Percentiles rank a stretch among this genome's conserved stretches.
phyloP scores from a whole-genome alignment of 192 early-diverging fungal genomes.

The Polychytrium aggregatum region DNA sequence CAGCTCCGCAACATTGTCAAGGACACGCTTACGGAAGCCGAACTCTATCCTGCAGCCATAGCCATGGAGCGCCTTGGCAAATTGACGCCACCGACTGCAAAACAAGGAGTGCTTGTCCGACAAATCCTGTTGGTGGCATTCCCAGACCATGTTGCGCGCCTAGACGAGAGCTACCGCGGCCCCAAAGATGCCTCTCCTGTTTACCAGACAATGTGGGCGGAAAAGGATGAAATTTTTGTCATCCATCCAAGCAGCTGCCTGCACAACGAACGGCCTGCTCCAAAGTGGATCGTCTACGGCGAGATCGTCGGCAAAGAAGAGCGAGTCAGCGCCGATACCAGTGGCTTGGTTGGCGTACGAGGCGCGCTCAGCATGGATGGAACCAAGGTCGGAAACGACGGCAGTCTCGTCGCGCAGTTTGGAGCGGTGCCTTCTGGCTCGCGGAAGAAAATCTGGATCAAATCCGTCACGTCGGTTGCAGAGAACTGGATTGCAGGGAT shows the following conservation, averaged over 20 bases:
- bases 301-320: conserved; percentile 39
- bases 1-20: conserved; percentile 29
- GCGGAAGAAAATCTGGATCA: conserved; percentile 47
- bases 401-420: not conserved
- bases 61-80: no score
- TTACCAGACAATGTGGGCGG: conserved; percentile 33
- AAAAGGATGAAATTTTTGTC: conserved; percentile 56
- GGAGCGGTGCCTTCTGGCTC: no score
- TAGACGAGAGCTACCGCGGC: conserved; percentile 22
- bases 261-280: conserved; percentile 25
- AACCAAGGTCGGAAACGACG: not conserved
- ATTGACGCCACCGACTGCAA: conserved; percentile 29
- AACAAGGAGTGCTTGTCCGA: conserved; percentile 58
- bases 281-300: conserved; percentile 41
- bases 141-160: conserved; percentile 83
- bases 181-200: conserved; percentile 24
- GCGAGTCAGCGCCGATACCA: conserved; percentile 33
- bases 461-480: conserved; percentile 63
- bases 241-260: conserved; percentile 29
- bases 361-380: conserved; percentile 14
- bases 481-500: conserved; percentile 74
- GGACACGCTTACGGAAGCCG: conserved; percentile 13
- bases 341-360: conserved; percentile 43
- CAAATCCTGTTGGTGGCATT: conserved; percentile 85
- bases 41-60: no score